These are phyloP conservation scores for Ophiosphaerella korrae DNA, from an alignment of 2,329 filamentous ascomycete species.

Conservation along the genomic window DNA sequence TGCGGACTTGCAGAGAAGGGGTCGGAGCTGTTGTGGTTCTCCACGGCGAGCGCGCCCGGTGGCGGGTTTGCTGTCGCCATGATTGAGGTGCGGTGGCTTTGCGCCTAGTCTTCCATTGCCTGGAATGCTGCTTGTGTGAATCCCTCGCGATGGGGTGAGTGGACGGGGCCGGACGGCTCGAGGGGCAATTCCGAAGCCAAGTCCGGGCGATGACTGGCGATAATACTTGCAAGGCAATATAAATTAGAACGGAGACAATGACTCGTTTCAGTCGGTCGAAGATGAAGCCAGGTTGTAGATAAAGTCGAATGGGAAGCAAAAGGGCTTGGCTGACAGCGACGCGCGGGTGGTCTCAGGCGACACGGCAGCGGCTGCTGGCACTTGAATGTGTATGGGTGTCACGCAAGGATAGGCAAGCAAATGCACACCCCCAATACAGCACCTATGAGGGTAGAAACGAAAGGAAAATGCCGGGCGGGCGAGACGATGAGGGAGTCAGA, in stretches of 20 bases:
- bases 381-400: constrained; percentile 33
- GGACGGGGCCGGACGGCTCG: not conserved
- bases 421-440: constrained; percentile 38
- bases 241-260: constrained; percentile 16
- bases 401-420: constrained; percentile 29
- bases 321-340: constrained; percentile 27
- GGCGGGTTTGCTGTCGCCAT: constrained; percentile 53
- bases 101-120: constrained; percentile 38
- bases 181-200: constrained; percentile 4
- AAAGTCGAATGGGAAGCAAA: constrained; percentile 13
- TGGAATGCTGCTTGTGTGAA: not conserved
- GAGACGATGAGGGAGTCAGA: constrained; percentile 25
- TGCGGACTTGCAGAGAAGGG: constrained; percentile 51
- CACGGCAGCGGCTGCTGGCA: constrained; percentile 28
- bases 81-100: constrained; percentile 15
- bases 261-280: constrained; percentile 22
- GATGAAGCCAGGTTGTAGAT: constrained; percentile 19
- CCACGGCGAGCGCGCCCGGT: constrained; percentile 48
- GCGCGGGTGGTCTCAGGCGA: constrained; percentile 26
- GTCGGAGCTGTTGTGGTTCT: constrained; percentile 47
- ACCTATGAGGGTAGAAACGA: constrained; percentile 31
- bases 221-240: too few species aligned
- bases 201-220: constrained; percentile 2
- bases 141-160: not conserved
- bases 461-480: constrained; percentile 30